A percentile compares a stretch with the other conserved stretches of the same genome.
Conservation (phyloP, 1,284 basidiomycete genomes). For the Ustilago bromivora region DNA sequence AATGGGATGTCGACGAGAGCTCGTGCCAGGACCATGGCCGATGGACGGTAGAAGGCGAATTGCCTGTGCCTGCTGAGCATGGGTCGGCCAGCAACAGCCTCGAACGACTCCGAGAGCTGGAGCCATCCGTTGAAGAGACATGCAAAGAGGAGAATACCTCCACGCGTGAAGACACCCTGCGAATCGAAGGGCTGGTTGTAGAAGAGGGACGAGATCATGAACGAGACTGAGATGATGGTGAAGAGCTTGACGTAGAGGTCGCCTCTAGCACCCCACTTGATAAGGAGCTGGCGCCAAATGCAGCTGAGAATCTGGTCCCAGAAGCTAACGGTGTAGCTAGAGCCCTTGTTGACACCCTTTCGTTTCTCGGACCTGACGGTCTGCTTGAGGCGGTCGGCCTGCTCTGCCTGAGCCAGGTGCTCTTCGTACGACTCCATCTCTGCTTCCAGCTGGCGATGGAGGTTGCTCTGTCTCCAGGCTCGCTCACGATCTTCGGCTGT, state of each 20-base stretch:
- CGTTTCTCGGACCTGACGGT: conserved; percentile 54
- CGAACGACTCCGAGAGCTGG: conserved; percentile 71
- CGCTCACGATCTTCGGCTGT: conserved; percentile 59
- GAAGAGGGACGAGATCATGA: conserved; percentile 56
- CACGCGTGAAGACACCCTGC: conserved; percentile 59
- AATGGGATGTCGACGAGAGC: conserved; percentile 70
- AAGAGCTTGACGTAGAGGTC: conserved; percentile 58
- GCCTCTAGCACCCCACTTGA: conserved; percentile 54
- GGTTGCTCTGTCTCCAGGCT: conserved; percentile 50
- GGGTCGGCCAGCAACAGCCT: conserved; percentile 72
- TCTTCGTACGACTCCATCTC: conserved; percentile 62
- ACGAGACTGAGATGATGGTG: conserved; percentile 61
- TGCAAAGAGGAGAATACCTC: conserved; percentile 71
- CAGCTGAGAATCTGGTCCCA: conserved; percentile 53
- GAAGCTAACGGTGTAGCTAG: conserved; percentile 57
- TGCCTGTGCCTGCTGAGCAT: conserved; percentile 50
- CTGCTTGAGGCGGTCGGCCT: conserved; percentile 44
- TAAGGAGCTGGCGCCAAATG: conserved; percentile 57
- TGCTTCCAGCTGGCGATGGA: conserved; percentile 44
- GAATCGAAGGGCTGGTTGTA: conserved; percentile 56
- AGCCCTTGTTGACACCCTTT: conserved; percentile 53
- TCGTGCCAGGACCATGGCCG: conserved; percentile 55
- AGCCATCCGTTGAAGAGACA: conserved; percentile 70
- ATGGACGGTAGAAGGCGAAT: conserved; percentile 67
- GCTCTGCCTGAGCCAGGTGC: conserved; percentile 40